Base-by-base conservation (phyloP, 371 early-diverging fungal species). In the Dinochytrium kinnereticum region DNA sequence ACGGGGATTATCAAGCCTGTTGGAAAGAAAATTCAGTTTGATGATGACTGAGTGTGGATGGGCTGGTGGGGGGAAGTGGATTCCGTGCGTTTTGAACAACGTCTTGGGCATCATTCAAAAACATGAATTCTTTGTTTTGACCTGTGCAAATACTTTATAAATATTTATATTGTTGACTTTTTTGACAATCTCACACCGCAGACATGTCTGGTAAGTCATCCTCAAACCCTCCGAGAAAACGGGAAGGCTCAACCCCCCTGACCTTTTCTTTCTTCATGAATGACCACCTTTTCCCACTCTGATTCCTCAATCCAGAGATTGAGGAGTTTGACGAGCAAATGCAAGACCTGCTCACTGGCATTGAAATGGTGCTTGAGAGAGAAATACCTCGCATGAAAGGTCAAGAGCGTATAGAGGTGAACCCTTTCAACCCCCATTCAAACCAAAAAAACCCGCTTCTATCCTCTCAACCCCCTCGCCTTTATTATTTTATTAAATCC, bases 291-390 rank as follows among this genome's bases (percentile, higher is more conserved):
- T n/a, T n/a, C n/a, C n/a, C n/a, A n/a, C n/a, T n/a, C 10, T 55
- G 57, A 55, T 26, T 24, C 26, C 57, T 19, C 5, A 10, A 55
- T 15, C 39, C 7, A 24, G 88, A 88, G 55, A 74, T 88, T 64
- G 85, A 84, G 40, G 88, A 88, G 55, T 88, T 85, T 72, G 82
- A 85, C 38, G 88, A 88, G 71, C 84, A 88, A 68, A 80, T 88
- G 73, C 71, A 70, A 50, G 86, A 86, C 61, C 79, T 88, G 10
- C 40, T 85, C 1, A 64, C 78, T 21, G 76, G 78, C n/a, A 81
- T 88, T 37, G 59, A 76, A 34, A 69, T 33, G 0, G 76, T 79
- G 5, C 76, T 88, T 1, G 84, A 80, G 17, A 70, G 59, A 15
- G 88, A 87, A 61, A 70, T 88, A 17, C 76, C 86, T 34, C 75